Evolutionary conservation across 2,329 filamentous ascomycete genomes (phyloP), one percentile per base, ranked within the genome.

Genomic region (Bipolaris gigantea): DNA sequence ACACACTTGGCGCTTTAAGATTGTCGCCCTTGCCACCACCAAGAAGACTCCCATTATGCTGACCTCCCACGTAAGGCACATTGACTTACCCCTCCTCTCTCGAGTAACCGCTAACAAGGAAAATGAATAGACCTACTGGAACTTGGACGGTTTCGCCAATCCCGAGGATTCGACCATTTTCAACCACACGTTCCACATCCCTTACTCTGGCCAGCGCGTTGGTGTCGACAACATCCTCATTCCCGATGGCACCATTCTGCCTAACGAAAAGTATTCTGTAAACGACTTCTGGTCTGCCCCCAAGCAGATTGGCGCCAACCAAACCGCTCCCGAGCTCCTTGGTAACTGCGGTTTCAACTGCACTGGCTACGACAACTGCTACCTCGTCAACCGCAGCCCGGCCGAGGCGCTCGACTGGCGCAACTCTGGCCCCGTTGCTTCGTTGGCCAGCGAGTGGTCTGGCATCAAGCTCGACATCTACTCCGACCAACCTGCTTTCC

Each of bases 31-130:
- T 50, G 79, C 89, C 3, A 85, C 86, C 8, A 89, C 87, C 27
- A 85, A 89, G 76, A 87, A 86, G 76, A 92, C 89, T 5, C 89
- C 89, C 44, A 90, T 93, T 72, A 92, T 93, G 89, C 80, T 93
- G 53, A 89, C 83, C 69, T 84, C 85, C 39, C 85, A 88, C 73
- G 84, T 83, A 82, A 78, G 72, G 59, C 59, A 48, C 35, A 42
- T 45, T 6, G 2, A 4, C 1, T 15, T 27, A 6, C 1, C 6
- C 0, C 2, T 13, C 8, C 3, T 32, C 2, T 38, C n/a, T 33
- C 7, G 18, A 19, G 4, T 15, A 6, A 10, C 50, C 15, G 27
- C 53, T 61, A 34, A 60, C 38, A 2, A 9, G 4, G 2, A 10
- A 4, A 9, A 0, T n/a, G 6, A 7, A 0, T 80, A 89, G 78